phyloP scores from a whole-genome alignment of 2,329 filamentous ascomycete species.

The Rutstroemia sp. region DNA sequence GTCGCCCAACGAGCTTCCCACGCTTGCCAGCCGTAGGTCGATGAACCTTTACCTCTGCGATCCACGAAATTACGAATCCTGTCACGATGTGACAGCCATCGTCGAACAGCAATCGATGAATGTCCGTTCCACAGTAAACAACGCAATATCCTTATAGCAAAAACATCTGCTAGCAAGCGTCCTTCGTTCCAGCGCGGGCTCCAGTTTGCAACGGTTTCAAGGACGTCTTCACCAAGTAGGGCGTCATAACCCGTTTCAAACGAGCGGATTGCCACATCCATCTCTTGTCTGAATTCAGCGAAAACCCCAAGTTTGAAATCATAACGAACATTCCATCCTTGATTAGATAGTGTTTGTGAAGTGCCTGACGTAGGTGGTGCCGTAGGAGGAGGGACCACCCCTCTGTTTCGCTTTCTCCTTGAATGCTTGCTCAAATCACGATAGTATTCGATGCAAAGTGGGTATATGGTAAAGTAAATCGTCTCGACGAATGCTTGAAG shows the following conservation, averaged over 20 bases:
- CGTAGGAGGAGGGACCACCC: conserved; percentile 71
- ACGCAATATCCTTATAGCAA: conserved; percentile 73
- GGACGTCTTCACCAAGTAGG: conserved; percentile 72
- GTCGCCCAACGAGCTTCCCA: conserved; percentile 75
- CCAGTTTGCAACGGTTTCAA: conserved; percentile 87
- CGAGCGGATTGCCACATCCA: conserved; percentile 77
- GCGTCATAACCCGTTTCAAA: conserved; percentile 84
- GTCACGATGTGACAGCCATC: conserved; percentile 72
- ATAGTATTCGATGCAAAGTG: conserved; percentile 80
- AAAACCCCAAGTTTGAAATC: conserved; percentile 90
- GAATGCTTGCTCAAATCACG: conserved; percentile 88
- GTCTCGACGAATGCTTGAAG: conserved; percentile 66
- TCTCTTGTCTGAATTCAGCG: conserved; percentile 88
- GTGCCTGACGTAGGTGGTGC: conserved; percentile 76
- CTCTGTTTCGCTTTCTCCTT: conserved; percentile 77
- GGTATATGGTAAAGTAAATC: conserved; percentile 66
- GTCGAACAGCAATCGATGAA: conserved; percentile 69
- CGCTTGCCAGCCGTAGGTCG: conserved; percentile 87
- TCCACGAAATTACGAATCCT: conserved; percentile 73
- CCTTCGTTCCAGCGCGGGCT: conserved; percentile 86
- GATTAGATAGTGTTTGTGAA: conserved; percentile 74
- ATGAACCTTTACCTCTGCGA: conserved; percentile 73
- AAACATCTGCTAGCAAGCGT: conserved; percentile 75
- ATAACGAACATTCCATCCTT: conserved; percentile 90
- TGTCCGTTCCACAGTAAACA: conserved; percentile 76